phyloP scores from a whole-genome alignment of 352 stramenopile genomes.

The Pythium biforme region DNA sequence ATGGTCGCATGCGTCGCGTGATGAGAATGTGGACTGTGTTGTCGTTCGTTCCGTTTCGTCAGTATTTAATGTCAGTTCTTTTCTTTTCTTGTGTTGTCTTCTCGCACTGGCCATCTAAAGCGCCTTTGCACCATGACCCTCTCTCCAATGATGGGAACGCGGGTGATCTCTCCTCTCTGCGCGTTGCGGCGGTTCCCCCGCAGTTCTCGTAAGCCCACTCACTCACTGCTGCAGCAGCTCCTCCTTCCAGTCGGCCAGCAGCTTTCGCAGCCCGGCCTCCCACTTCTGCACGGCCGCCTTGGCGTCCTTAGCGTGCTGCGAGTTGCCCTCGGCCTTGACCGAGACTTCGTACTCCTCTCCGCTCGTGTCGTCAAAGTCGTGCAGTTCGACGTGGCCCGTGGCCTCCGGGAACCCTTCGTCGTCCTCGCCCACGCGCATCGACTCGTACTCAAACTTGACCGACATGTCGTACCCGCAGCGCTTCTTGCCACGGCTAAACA shows the following conservation, averaged over 20 bases:
- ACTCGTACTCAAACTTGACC: slow-evolving; percentile 77
- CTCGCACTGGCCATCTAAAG: not conserved
- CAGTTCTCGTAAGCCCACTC: too few species aligned
- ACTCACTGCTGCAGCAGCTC: slow-evolving; percentile 78
- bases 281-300: slow-evolving; percentile 58
- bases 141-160: not conserved
- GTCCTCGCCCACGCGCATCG: slow-evolving; percentile 36
- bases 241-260: slow-evolving; percentile 72
- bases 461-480: slow-evolving; percentile 82
- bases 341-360: slow-evolving; percentile 78
- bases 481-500: slow-evolving; percentile 85
- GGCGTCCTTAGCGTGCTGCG: slow-evolving; percentile 47
- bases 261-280: slow-evolving; percentile 61
- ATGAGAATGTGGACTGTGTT: too few species aligned
- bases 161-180: too few species aligned
- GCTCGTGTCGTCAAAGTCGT: slow-evolving; percentile 85
- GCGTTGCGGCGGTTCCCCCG: too few species aligned
- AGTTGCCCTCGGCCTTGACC: slow-evolving; percentile 46
- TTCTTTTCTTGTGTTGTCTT: not conserved
- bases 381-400: slow-evolving; percentile 68
- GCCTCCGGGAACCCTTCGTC: slow-evolving; percentile 46
- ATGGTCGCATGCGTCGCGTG: too few species aligned
- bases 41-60: not conserved
- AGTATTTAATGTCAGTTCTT: slow-evolving; percentile 22
- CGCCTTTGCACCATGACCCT: not conserved